A percentile compares a stretch with the other conserved stretches of the same genome.
Conservation (phyloP, 352 stramenopile species). For the Phytophthora fragariae region DNA sequence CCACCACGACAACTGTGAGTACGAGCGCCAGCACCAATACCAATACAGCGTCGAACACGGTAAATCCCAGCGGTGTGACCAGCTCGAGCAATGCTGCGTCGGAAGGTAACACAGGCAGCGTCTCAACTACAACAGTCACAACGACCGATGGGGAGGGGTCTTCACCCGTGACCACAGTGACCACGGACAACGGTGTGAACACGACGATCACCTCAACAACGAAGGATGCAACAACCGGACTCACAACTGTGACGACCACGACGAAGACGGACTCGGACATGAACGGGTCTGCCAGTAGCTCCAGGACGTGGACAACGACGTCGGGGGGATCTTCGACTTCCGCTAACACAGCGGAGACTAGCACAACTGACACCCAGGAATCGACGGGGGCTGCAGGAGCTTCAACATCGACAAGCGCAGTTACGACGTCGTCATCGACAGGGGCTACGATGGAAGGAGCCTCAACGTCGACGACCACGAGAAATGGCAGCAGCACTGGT, state of each 20-base stretch:
- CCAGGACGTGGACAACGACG: conserved; percentile 14
- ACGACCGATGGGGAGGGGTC: conserved; percentile 15
- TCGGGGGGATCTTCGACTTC: conserved; percentile 12
- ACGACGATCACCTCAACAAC: conserved; percentile 23
- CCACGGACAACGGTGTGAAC: conserved; percentile 28
- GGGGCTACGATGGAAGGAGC: conserved; percentile 15
- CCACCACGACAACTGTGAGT: conserved; percentile 26
- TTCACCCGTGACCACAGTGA: conserved; percentile 28
- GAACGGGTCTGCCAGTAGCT: conserved; percentile 28
- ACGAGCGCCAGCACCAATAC: conserved; percentile 11
- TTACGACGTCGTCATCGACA: conserved; percentile 16
- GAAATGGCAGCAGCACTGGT: conserved; percentile 1
- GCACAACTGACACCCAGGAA: conserved; percentile 13
- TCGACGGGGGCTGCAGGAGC: conserved; percentile 5
- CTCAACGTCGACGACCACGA: conserved; percentile 18
- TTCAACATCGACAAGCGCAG: conserved; percentile 17
- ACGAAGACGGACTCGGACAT: conserved; percentile 23
- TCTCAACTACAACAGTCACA: conserved; percentile 24
- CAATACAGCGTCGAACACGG: conserved; percentile 10
- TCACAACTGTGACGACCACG: conserved; percentile 29
- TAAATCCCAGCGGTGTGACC: conserved; percentile 7
- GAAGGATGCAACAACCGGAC: conserved; percentile 24
- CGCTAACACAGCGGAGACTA: conserved; percentile 1
- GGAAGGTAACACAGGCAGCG: conserved; percentile 10
- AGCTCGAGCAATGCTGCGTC: conserved; percentile 5